Evolutionary conservation across 176 grass and related monocot species (phyloP).

Genomic region (Oryza longistaminata): DNA sequence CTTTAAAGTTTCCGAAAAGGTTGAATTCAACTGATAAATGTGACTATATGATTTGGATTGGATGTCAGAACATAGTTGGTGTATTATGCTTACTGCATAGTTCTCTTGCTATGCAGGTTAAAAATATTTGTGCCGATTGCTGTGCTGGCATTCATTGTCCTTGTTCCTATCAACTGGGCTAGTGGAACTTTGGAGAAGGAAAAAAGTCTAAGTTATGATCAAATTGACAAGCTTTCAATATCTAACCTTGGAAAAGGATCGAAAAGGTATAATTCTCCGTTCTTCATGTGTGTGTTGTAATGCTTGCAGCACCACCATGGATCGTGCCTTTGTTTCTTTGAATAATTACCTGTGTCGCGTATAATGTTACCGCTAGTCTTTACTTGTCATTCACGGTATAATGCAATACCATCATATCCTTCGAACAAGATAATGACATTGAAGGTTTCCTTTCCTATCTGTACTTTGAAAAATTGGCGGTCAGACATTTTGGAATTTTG

Average conservation of each 20-base stretch:
- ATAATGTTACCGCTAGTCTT: background rate
- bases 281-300: constrained; percentile 5
- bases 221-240: constrained; percentile 97
- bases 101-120: constrained; percentile 58
- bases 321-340: constrained; percentile 14
- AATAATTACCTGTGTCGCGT: background rate
- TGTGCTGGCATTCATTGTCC: constrained; percentile 61
- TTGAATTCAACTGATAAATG: background rate
- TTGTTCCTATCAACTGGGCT: constrained; percentile 90
- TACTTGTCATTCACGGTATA: background rate
- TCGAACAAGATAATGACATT: no score
- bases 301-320: background rate
- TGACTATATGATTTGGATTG: background rate
- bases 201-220: constrained; percentile 58
- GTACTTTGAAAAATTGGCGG: background rate
- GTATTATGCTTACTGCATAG: constrained; percentile 29
- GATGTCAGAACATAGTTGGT: background rate
- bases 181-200: constrained; percentile 64
- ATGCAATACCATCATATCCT: background rate
- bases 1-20: background rate
- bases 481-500: background rate
- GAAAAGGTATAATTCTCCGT: constrained; percentile 53
- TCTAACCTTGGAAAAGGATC: constrained; percentile 90
- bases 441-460: background rate
- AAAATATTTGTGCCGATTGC: constrained; percentile 94